Evolutionary conservation across 2,329 filamentous ascomycete species (phyloP).

Genomic region (Juglanconis juglandina): DNA sequence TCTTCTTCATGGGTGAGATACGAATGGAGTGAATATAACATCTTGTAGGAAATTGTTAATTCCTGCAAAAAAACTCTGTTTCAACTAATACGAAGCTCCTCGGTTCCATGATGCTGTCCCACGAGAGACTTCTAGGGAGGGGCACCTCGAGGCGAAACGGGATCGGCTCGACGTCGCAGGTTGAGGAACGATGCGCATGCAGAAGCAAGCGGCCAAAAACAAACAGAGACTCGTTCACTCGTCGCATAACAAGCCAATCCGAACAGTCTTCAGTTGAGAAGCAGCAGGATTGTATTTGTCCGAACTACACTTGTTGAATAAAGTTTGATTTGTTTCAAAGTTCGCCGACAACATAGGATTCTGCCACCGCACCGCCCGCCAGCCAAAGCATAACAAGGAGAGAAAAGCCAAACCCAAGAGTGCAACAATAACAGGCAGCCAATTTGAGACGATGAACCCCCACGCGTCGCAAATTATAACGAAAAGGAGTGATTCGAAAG

Average conservation of each 20-base stretch:
- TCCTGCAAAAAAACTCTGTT: too few species aligned
- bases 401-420: constrained; percentile 6
- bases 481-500: constrained; percentile 12
- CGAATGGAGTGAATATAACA: neutral
- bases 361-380: neutral
- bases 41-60: too few species aligned
- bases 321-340: constrained; percentile 7
- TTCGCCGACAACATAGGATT: constrained; percentile 11
- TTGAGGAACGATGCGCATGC: too few species aligned
- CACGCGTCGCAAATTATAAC: constrained; percentile 3
- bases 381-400: constrained; percentile 1
- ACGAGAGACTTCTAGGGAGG: too few species aligned
- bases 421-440: constrained; percentile 4
- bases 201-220: neutral
- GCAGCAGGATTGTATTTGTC: constrained; percentile 12
- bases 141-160: too few species aligned
- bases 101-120: too few species aligned
- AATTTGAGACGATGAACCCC: constrained; percentile 7
- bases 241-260: neutral
- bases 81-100: too few species aligned
- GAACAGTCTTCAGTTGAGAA: neutral
- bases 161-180: too few species aligned
- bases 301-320: constrained; percentile 7
- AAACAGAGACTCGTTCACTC: neutral
- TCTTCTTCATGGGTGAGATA: neutral